Base-by-base conservation (phyloP, 2,329 filamentous ascomycete species). In the Paraphaeosphaeria sporulosa region DNA sequence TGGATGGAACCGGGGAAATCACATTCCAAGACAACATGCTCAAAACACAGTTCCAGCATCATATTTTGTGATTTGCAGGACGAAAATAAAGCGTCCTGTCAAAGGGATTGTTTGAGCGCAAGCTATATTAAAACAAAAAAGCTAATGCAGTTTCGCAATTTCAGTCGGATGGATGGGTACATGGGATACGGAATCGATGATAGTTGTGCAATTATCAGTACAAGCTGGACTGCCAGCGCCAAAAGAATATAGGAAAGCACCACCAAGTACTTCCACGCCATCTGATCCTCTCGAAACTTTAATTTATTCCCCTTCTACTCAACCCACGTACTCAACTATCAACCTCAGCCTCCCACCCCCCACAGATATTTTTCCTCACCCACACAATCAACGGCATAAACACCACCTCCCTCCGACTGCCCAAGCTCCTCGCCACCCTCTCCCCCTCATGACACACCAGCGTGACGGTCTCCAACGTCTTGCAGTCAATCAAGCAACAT, bases 351-450 rank as follows among this genome's bases (percentile, higher is more conserved):
- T 49, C 17, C 44, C 54, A 9, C 36, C 36, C 1, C n/a, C 48
- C 8, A 30, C 58, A 53, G 21, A 57, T 17, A 48, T 57, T 57
- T 23, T 53, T 44, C 25, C 36, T 43, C 21, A 54, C 47, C 53
- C 58, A 60, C 34, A 38, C 23, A 19, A 61, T 30, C 49, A 61
- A 21, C 21, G 43, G 43, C 42, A 57, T 52, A 25, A 61, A 50
- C 9, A 57, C 49, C 13, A 51, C 15, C 15, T 57, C 49, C 17
- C 27, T 34, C 19, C 7, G n/a, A 13, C 25, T 43, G 7, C 44
- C 49, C 54, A 61, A 9, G 4, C 2, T n/a, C 36, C 19, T 49
- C 36, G 49, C 58, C 10, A 56, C 21, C 17, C 8, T 8, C 42
- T 42, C 43, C 2, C 43, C 58, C 21, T 32, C 53, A 30, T 8